Conservation (phyloP, 192 early-diverging fungal species). For the Coemansia sp. region DNA sequence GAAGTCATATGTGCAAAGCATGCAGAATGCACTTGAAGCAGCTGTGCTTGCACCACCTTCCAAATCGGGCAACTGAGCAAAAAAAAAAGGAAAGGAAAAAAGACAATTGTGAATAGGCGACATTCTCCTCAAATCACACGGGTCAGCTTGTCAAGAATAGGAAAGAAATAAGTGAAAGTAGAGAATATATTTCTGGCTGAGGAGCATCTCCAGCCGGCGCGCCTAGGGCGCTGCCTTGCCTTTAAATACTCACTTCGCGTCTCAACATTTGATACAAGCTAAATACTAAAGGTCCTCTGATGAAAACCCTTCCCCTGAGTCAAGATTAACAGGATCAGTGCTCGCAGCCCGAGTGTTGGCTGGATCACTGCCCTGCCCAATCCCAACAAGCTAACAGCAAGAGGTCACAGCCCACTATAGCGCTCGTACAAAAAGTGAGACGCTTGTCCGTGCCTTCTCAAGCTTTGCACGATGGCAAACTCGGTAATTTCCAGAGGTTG, state of each 20-base stretch:
- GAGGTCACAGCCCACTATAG: too few relatives aligned
- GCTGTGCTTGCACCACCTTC: not conserved
- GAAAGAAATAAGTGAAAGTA: too few relatives aligned
- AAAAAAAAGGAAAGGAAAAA: constrained; percentile 12
- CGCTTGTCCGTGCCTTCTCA: too few relatives aligned
- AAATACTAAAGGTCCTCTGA: too few relatives aligned
- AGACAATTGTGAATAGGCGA: not conserved
- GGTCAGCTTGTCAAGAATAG: not conserved
- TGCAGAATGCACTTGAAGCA: constrained; percentile 7
- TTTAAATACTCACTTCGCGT: not conserved
- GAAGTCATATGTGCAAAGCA: constrained; percentile 25
- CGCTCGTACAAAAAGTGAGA: too few relatives aligned
- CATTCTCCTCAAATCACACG: not conserved
- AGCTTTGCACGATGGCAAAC: not conserved
- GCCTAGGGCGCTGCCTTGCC: not conserved
- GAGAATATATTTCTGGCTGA: not conserved
- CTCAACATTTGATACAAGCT: too few relatives aligned
- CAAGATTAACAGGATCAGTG: too few relatives aligned
- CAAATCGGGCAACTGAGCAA: constrained; percentile 21
- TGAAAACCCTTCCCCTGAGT: too few relatives aligned
- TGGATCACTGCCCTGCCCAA: too few relatives aligned
- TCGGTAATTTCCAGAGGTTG: not conserved
- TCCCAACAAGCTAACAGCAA: too few relatives aligned
- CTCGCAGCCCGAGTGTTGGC: too few relatives aligned
- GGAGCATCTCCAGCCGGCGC: too few relatives aligned